Evolutionary conservation across 208 protist genomes (phyloP).

Genomic region (Leishmania major): DNA sequence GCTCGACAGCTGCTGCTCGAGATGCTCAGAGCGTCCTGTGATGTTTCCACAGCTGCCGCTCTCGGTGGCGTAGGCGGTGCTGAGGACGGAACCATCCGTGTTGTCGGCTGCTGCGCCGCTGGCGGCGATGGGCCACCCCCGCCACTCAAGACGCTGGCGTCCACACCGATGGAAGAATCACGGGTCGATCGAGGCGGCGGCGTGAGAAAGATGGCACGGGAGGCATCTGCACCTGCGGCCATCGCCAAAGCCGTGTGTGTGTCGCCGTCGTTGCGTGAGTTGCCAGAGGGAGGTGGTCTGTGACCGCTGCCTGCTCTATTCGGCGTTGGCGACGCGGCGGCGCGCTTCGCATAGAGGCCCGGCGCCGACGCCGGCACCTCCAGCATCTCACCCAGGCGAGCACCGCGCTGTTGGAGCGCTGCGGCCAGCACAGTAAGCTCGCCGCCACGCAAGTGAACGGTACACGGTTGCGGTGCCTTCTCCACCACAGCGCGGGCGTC

Average conservation of each 20-base stretch:
- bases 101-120: not conserved
- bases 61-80: not conserved
- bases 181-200: conserved; percentile 1
- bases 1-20: not conserved
- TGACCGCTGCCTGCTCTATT: not conserved
- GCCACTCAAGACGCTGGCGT: not conserved
- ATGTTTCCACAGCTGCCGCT: not conserved
- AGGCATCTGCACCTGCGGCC: not conserved
- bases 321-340: not conserved
- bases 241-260: not conserved
- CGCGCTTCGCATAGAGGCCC: not conserved
- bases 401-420: conserved; percentile 14
- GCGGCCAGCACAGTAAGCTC: conserved; percentile 23
- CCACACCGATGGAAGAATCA: not conserved
- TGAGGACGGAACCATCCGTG: not conserved
- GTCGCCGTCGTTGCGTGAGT: not conserved
- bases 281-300: not conserved
- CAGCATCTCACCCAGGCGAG: conserved; percentile 3
- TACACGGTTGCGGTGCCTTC: not conserved
- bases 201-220: not conserved
- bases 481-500: not conserved
- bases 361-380: not conserved
- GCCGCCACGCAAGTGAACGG: conserved; percentile 8
- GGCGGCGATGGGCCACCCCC: not conserved
- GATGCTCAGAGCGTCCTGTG: not conserved